Evolutionary conservation across 345 rosid genomes (phyloP).

Genomic region (Populus alba): DNA sequence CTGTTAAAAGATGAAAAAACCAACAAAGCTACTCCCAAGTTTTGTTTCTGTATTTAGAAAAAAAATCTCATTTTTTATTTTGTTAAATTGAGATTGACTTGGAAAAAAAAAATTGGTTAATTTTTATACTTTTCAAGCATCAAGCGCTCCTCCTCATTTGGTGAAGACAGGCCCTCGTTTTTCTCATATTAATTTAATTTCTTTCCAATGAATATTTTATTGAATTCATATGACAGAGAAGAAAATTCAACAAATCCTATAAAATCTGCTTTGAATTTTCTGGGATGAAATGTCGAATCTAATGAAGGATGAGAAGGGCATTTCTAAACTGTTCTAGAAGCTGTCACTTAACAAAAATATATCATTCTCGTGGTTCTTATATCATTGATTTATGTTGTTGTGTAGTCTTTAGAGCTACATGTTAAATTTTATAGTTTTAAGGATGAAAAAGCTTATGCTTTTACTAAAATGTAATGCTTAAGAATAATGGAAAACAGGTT

Average conservation of each 20-base stretch:
- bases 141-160: neutral
- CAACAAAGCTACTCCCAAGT: neutral
- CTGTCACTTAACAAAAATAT: neutral
- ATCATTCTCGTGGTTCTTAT: neutral
- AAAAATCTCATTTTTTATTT: neutral
- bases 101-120: neutral
- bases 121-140: neutral
- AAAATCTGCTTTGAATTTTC: neutral
- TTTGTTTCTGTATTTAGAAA: neutral
- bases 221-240: neutral
- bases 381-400: neutral
- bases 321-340: neutral
- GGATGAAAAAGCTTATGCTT: neutral
- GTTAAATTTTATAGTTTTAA: neutral
- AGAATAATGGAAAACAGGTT: slow-evolving; percentile 12
- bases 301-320: neutral
- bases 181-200: neutral
- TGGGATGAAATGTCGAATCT: neutral
- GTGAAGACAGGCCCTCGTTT: neutral
- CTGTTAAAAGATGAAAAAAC: neutral
- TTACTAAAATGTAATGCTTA: neutral
- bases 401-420: neutral
- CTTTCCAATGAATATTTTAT: neutral
- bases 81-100: neutral
- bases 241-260: neutral